Conservation (phyloP, 306 rosid genomes). For the Abrus pulchellus region DNA sequence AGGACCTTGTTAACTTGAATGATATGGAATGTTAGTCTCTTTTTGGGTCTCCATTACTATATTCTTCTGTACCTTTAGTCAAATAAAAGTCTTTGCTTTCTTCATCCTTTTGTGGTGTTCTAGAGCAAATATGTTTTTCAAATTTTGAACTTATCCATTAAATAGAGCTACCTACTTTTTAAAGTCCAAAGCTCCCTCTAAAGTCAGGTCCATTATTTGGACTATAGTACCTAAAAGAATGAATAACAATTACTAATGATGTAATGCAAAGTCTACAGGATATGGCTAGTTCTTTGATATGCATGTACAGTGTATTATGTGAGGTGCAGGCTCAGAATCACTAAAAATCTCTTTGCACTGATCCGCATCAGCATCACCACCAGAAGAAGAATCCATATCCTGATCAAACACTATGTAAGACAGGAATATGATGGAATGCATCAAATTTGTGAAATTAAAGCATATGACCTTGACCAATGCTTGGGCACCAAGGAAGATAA, state of each 20-base stretch:
- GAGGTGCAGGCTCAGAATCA: constrained; percentile 9
- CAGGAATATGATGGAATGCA: constrained; percentile 26
- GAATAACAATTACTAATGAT: constrained; percentile 1
- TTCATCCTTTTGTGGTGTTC: not conserved
- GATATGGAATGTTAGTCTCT: not conserved
- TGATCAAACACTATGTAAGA: constrained; percentile 14
- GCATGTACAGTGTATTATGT: not conserved
- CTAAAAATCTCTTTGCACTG: constrained; percentile 15
- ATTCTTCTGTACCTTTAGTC: not conserved
- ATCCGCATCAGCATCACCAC: not conserved
- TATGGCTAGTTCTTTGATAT: not conserved
- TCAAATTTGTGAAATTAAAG: constrained; percentile 17
- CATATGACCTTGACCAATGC: constrained; percentile 18
- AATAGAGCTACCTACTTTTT: constrained; percentile 22
- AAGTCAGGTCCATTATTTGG: not conserved
- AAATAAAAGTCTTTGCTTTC: not conserved
- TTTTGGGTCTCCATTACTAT: not conserved
- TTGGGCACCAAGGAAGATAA: constrained; percentile 17
- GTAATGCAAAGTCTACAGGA: not conserved
- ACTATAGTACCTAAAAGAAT: not conserved
- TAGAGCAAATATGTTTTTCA: not conserved
- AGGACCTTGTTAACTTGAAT: not conserved
- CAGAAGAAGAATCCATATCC: constrained; percentile 37
- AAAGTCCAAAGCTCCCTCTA: constrained; percentile 19
- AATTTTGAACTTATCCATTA: constrained; percentile 5